Evolutionary conservation across 2,329 filamentous ascomycete genomes (phyloP).

Genomic region (Neopestalotiopsis sp.): DNA sequence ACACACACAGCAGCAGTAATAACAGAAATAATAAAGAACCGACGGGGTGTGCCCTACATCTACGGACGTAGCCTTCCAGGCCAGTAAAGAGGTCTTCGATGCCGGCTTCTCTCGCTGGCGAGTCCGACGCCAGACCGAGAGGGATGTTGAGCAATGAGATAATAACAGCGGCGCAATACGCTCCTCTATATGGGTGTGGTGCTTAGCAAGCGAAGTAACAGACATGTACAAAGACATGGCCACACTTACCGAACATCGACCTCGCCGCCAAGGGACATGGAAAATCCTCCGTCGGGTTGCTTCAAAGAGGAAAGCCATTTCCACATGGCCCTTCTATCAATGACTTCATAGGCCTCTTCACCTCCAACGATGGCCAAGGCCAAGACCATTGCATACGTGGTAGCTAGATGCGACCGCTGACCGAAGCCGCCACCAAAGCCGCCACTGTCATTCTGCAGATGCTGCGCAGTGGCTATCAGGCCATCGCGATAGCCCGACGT

Average conservation of each 20-base stretch:
- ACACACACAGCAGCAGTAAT: not conserved
- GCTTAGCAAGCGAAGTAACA: constrained; percentile 1
- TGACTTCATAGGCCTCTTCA: constrained; percentile 71
- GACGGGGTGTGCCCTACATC: constrained; percentile 64
- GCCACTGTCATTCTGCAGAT: constrained; percentile 82
- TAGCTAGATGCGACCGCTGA: constrained; percentile 86
- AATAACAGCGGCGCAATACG: constrained; percentile 88
- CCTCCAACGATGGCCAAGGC: constrained; percentile 81
- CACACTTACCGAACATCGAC: constrained; percentile 80
- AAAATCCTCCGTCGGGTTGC: constrained; percentile 87
- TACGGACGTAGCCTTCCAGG: constrained; percentile 79
- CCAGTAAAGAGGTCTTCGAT: constrained; percentile 71
- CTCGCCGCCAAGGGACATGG: constrained; percentile 84
- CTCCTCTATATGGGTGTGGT: constrained; percentile 64
- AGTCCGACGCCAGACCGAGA: constrained; percentile 75
- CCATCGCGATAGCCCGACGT: constrained; percentile 68
- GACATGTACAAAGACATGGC: not conserved
- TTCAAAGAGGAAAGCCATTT: constrained; percentile 88
- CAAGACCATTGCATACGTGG: constrained; percentile 84
- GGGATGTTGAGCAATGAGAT: constrained; percentile 85
- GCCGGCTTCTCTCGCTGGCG: constrained; percentile 69
- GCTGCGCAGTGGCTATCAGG: constrained; percentile 75
- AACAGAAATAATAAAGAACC: too few species aligned
- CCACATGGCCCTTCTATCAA: constrained; percentile 89
- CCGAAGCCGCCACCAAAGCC: constrained; percentile 95